Base-by-base conservation (phyloP, 495 filamentous ascomycete species). In the Penicillium simplicissimum region DNA sequence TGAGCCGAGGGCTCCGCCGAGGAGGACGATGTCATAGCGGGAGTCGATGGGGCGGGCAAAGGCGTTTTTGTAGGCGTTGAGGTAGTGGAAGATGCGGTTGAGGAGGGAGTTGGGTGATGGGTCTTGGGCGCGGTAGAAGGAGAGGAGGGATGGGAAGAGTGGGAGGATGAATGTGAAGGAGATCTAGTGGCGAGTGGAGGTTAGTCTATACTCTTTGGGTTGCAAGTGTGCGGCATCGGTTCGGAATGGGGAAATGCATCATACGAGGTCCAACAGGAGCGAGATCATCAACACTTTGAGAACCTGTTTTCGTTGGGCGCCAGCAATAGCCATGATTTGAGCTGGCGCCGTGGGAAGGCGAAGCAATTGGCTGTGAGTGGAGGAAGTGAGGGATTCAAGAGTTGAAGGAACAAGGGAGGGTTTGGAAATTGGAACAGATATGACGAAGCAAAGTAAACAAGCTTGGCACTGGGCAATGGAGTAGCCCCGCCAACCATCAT, bases 151-250 rank as follows among this genome's bases (percentile, higher is more conserved):
- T 4, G 95, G 95, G 72, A 97, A 98, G 45, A 98, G 87, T 1
- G 95, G 95, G 6, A 98, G 89, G 76, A 98, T 97, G 76, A 98
- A 95, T n/a, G 96, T 98, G 73, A 93, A 93, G 36, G 90, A 92
- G 63, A 92, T 88, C 89, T 92, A 61, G 13, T n/a, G 14, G n/a
- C 25, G 33, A 43, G 31, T 23, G 38, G 52, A 47, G 57, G 55
- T 42, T 45, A 59, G 45, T 8, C 23, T 38, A 17, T 40, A 17
- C 57, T 34, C 19, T 31, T 31, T 23, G 13, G 35, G 8, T 37
- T 33, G 15, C 1, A 40, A 33, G 21, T 23, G 58, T 13, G 36
- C 25, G 23, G 28, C 11, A 2, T 14, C 23, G 23, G 17, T 4
- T 14, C 49, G 13, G 52, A 25, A 28, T 38, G 15, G 49, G 14